Base-by-base conservation (phyloP, 2,329 filamentous ascomycete genomes). In the Xylariaceae sp. region DNA sequence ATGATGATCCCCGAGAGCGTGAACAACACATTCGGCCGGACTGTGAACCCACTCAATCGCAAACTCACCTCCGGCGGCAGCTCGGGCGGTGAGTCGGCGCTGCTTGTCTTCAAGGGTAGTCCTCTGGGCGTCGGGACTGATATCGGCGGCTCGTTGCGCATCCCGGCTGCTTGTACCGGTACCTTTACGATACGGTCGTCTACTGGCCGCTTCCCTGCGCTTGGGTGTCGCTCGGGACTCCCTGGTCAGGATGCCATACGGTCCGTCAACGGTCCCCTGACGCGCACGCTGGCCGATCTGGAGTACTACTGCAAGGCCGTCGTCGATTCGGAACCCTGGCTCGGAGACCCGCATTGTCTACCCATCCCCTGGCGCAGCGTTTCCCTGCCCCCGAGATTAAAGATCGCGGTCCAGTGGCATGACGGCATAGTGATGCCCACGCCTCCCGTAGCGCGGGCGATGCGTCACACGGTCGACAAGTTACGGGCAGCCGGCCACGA, bases 1-100 rank as follows among this genome's bases (percentile, higher is more conserved):
- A 84, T 86, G 76, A 86, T 88, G 84, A 85, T 86, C 48, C 78
- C 82, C 12, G 85, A 87, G 65, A 80, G 76, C 1, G 80, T 85
- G 15, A 87, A 87, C 69, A 85, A 86, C 60, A 74, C 80, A 1
- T 82, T 83, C 61, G 85, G 84, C 8, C 75, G 82, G 12, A 85
- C 82, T 0, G 65, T 81, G 19, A 86, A 86, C 63, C 85, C 86
- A 0, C 69, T 71, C 6, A 85, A 86, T 63, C 76, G 80, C 21
- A 70, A 70, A 2, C 72, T 82, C 2, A 86, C 83, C 0, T 78
- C 79, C 19, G 86, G 86, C 10, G 86, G 86, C 9, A 84, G 79
- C 36, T 85, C 83, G 0, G 86, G 86, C 2, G 86, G 86, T 42
- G 86, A 88, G 64, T 78, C 79, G 5, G 84, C 85, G 0, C 73